A percentile compares a stretch with the other conserved stretches of the same genome.
Evolutionary conservation across 352 stramenopile genomes (phyloP).

Genomic region (Globisporangium megalacanthum): DNA sequence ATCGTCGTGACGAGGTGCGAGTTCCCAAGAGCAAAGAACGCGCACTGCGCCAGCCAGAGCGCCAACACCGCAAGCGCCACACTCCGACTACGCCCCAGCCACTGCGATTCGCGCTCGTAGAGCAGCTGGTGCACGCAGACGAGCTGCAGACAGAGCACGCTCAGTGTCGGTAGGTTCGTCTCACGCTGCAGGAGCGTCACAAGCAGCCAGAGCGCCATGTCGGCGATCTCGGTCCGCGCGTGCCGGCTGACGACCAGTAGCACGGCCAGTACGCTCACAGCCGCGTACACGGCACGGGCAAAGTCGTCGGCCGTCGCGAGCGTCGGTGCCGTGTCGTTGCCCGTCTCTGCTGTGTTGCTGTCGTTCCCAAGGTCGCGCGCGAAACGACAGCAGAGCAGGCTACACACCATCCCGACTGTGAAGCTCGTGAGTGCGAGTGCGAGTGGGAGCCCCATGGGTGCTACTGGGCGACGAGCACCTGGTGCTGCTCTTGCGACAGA

Average conservation of each 20-base stretch:
- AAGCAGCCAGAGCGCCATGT: slow-evolving; percentile 64
- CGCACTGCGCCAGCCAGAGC: slow-evolving; percentile 50
- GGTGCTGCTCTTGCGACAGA: slow-evolving; percentile 17
- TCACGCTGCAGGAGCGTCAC: slow-evolving; percentile 52
- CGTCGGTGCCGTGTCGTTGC: not conserved
- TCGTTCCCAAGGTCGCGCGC: slow-evolving; percentile 5
- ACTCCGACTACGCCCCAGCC: slow-evolving; percentile 4
- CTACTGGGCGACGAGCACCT: not conserved
- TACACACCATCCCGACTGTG: slow-evolving; percentile 20
- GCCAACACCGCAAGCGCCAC: slow-evolving; percentile 21
- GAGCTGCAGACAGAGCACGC: slow-evolving; percentile 45
- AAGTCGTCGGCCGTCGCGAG: slow-evolving; percentile 22
- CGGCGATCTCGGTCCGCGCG: slow-evolving; percentile 15
- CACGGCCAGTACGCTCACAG: slow-evolving; percentile 12
- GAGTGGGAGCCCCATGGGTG: slow-evolving; percentile 1
- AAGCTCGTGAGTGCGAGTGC: slow-evolving; percentile 14
- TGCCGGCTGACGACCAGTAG: slow-evolving; percentile 3
- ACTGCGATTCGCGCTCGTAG: not conserved
- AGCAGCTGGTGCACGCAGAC: slow-evolving; percentile 24
- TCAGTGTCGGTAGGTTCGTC: slow-evolving; percentile 53
- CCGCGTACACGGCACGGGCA: slow-evolving; percentile 46
- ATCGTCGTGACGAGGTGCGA: slow-evolving; percentile 88
- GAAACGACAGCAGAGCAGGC: slow-evolving; percentile 13
- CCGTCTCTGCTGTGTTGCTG: not conserved
- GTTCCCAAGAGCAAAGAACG: slow-evolving; percentile 85